Base-by-base conservation (phyloP, 768 basidiomycete species). In the Serendipita indica region DNA sequence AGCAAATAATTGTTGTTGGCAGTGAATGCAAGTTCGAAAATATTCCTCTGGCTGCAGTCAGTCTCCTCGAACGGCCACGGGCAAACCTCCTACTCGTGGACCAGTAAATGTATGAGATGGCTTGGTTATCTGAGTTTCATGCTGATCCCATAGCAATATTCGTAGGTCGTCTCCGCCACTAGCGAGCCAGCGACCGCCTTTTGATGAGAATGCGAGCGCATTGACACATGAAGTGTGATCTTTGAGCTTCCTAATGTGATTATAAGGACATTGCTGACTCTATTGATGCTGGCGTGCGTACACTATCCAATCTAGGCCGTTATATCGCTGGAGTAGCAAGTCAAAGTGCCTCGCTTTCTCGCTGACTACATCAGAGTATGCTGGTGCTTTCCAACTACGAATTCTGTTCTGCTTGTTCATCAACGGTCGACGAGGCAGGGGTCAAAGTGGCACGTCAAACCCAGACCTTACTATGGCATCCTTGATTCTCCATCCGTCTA, bases 11-110 rank as follows among this genome's bases (percentile, higher is more conserved):
- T 75, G 64, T 83, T 84, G 20, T 74, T 74, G 0, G 81, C 75
- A 3, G 86, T 86, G 70, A 89, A 87, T 46, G 77, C 77, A 30
- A 89, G 71, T 16, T 78, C 75, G 67, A 89, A 80, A 33, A 88
- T 77, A 63, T 86, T 87, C 39, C 74, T 75, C 86, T 89, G 62
- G 3, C 35, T 3, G 7, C 22, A 20, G 43, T 3, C 43, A 35
- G 41, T 14, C 12, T 33, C 20, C 30, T 59, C 39, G 59, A 14
- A 33, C 18, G 18, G 33, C 27, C 30, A 54, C 20, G 13, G 20
- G 32, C 6, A 27, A 43, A 27, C 4, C 3, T n/a, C 67, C 3
- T 37, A 79, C 79, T 60, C 64, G 68, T 3, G 79, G 80, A 0
- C 82, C 81, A 25, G 64, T 63, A 57, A 79, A 73, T 2, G 73